Conservation (phyloP, 2,329 filamentous ascomycete species). For the Ophiostoma angusticollis region DNA sequence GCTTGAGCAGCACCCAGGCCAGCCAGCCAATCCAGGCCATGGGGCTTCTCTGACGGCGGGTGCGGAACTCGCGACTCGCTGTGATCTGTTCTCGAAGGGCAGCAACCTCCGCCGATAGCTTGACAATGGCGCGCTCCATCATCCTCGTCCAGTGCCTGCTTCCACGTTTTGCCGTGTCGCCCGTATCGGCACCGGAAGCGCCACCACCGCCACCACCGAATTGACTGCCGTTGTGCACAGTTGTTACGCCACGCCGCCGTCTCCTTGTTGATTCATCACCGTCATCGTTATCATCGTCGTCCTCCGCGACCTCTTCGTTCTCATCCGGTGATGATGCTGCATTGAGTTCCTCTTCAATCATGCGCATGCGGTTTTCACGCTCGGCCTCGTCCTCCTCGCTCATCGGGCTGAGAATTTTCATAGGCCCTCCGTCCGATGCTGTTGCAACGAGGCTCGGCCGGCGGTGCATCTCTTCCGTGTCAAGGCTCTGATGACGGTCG, state of each 20-base stretch:
- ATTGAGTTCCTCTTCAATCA: constrained; percentile 24
- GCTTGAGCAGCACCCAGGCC: constrained; percentile 56
- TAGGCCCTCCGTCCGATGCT: constrained; percentile 26
- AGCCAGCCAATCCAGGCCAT: constrained; percentile 60
- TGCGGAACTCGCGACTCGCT: constrained; percentile 57
- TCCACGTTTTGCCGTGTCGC: constrained; percentile 22
- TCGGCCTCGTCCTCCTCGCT: constrained; percentile 67
- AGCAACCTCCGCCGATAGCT: constrained; percentile 84
- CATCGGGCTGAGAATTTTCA: constrained; percentile 71
- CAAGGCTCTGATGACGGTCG: too few species aligned
- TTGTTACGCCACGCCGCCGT: constrained; percentile 11
- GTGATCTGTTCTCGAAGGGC: constrained; percentile 86
- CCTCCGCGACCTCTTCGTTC: constrained; percentile 31
- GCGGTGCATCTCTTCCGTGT: too few species aligned
- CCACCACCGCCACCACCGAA: neutral
- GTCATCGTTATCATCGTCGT: constrained; percentile 25
- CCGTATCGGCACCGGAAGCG: neutral
- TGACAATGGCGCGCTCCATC: constrained; percentile 74
- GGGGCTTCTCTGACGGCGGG: constrained; percentile 49
- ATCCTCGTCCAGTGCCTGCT: constrained; percentile 52
- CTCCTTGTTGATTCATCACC: constrained; percentile 29
- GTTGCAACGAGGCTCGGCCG: constrained; percentile 3
- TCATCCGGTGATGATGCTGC: constrained; percentile 20
- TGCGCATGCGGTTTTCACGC: constrained; percentile 33
- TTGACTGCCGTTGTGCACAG: neutral